These are phyloP conservation scores for Colletotrichum phormii DNA, from an alignment of 2,329 filamentous ascomycete genomes.

Conservation along the genomic window DNA sequence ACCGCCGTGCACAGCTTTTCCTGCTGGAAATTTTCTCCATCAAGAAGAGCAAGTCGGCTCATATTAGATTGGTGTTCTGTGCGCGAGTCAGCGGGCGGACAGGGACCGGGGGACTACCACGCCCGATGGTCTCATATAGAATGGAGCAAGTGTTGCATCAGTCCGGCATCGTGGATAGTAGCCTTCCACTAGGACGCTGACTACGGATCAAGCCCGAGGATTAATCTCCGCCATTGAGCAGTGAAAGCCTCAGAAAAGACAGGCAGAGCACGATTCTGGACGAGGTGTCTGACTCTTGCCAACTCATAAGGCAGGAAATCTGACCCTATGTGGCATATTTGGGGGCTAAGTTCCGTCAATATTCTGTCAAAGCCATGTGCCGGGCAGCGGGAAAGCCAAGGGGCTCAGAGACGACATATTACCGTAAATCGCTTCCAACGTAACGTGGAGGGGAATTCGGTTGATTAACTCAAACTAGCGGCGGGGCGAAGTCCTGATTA, in stretches of 20 bases:
- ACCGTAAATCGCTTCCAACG: background rate
- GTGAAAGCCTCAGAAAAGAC: background rate
- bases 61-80: constrained; percentile 13
- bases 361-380: background rate
- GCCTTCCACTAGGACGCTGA: constrained; percentile 3
- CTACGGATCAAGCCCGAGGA: constrained; percentile 24
- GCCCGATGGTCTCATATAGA: constrained; percentile 16
- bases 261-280: background rate
- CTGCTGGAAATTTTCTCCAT: background rate
- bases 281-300: background rate
- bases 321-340: background rate
- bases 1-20: background rate
- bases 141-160: constrained; percentile 17
- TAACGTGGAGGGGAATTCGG: background rate
- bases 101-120: constrained; percentile 9
- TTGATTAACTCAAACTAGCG: constrained; percentile 6
- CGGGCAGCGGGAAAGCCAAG: background rate
- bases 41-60: background rate
- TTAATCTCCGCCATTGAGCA: constrained; percentile 7
- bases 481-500: constrained; percentile 23
- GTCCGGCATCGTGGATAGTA: constrained; percentile 11
- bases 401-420: background rate
- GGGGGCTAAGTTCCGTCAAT: background rate
- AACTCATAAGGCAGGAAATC: background rate
- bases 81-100: constrained; percentile 21